phyloP scores from a whole-genome alignment of 306 rosid species.

The Chamaecrista fasciculata region DNA sequence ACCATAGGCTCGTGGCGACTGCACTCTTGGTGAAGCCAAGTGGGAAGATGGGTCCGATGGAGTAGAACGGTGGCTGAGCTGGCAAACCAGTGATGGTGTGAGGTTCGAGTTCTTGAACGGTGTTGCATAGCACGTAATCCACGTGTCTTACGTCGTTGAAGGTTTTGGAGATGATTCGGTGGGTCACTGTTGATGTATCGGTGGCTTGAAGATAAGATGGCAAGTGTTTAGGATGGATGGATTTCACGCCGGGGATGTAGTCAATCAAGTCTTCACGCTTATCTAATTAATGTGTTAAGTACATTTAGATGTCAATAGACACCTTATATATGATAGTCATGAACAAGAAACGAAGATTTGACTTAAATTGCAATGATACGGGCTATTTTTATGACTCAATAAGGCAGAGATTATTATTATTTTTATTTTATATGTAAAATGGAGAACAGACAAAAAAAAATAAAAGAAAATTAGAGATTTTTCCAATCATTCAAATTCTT shows the following conservation, averaged over 20 bases:
- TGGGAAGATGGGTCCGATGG: conserved; percentile 66
- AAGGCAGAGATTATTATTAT: no score
- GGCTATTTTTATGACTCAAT: no score
- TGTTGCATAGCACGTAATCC: conserved; percentile 50
- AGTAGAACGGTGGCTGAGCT: conserved; percentile 36
- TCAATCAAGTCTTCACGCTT: conserved; percentile 45
- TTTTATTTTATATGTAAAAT: no score
- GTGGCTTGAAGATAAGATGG: conserved; percentile 51
- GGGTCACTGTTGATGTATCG: conserved; percentile 38
- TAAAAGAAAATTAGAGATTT: no score
- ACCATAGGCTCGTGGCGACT: conserved; percentile 59
- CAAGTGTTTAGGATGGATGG: conserved; percentile 48
- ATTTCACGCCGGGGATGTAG: conserved; percentile 54
- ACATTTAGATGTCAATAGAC: no score
- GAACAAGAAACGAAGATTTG: no score
- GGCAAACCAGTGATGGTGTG: conserved; percentile 37
- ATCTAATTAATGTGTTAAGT: conserved; percentile 16
- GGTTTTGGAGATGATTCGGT: conserved; percentile 42
- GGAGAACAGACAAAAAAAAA: no score
- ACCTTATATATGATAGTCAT: no score
- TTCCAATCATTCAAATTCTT: no score
- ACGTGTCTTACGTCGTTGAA: conserved; percentile 41
- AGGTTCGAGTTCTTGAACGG: conserved; percentile 50
- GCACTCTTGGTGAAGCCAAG: conserved; percentile 36
- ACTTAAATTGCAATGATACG: no score